Percentiles rank a stretch among this genome's conserved stretches.
Conservation (phyloP, 805 yeast genomes). For the Myxozyma nipponensis region DNA sequence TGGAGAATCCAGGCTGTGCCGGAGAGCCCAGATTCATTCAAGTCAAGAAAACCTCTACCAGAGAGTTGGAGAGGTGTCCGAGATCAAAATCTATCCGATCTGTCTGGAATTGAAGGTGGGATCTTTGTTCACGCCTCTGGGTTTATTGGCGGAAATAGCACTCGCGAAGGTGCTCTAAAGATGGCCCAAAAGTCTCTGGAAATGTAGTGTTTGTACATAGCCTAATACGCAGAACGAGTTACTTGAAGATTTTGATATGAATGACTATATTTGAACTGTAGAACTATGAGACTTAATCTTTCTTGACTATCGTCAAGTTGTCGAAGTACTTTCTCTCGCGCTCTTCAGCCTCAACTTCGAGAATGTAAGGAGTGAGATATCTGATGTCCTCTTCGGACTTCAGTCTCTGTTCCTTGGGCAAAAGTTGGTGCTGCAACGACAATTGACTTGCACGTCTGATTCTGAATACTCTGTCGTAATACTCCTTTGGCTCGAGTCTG, state of each 20-base stretch:
- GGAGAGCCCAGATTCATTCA: constrained; percentile 71
- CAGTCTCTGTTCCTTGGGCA: constrained; percentile 75
- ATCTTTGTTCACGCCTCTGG: constrained; percentile 84
- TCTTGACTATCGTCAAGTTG: constrained; percentile 51
- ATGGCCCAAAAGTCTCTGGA: constrained; percentile 55
- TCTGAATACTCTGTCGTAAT: constrained; percentile 90
- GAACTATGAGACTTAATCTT: constrained; percentile 7
- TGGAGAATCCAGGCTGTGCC: constrained; percentile 94
- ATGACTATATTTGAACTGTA: neutral
- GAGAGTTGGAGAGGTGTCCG: constrained; percentile 94
- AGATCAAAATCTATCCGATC: constrained; percentile 71
- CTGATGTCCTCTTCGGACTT: constrained; percentile 76
- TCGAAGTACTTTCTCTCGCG: constrained; percentile 85
- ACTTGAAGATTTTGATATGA: neutral
- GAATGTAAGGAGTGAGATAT: constrained; percentile 80
- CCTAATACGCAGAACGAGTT: too few relatives aligned
- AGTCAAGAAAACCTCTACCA: constrained; percentile 81
- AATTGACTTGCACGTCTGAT: constrained; percentile 88
- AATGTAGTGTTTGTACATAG: too few relatives aligned
- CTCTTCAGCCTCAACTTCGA: constrained; percentile 92
- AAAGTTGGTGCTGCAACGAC: constrained; percentile 74
- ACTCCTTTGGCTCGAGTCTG: constrained; percentile 80
- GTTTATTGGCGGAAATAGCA: constrained; percentile 89
- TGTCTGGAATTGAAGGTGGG: constrained; percentile 80
- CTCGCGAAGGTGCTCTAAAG: constrained; percentile 70